phyloP scores from a whole-genome alignment of 352 stramenopile genomes.

The Globisporangium sylvaticum region DNA sequence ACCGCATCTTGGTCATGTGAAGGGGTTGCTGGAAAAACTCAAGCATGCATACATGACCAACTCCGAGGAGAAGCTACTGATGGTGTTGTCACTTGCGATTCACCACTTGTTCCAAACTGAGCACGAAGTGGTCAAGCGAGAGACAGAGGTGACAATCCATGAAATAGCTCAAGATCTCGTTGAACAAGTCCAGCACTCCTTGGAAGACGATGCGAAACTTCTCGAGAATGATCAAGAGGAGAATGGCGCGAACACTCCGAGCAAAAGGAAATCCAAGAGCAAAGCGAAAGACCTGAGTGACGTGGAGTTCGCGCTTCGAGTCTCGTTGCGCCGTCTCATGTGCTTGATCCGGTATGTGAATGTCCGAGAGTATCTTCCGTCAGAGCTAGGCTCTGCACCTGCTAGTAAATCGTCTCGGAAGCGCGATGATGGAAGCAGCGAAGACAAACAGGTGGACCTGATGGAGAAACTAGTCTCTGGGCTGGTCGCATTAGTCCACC shows the following conservation, averaged over 20 bases:
- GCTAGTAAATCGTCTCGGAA: background rate
- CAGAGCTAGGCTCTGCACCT: background rate
- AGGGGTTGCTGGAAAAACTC: conserved; percentile 68
- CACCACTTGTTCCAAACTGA: conserved; percentile 66
- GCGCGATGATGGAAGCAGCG: background rate
- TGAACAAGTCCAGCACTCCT: conserved; percentile 47
- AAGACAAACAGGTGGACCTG: conserved; percentile 8
- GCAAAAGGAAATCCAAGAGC: conserved; percentile 24
- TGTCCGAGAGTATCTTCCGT: conserved; percentile 57
- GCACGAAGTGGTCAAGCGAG: conserved; percentile 73
- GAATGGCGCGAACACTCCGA: conserved; percentile 12
- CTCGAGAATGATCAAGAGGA: conserved; percentile 14
- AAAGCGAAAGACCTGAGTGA: conserved; percentile 56
- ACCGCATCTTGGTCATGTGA: conserved; percentile 65
- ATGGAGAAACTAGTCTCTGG: conserved; percentile 35
- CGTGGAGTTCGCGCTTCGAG: conserved; percentile 63
- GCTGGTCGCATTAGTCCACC: conserved; percentile 42
- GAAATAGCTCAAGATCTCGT: conserved; percentile 68
- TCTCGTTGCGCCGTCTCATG: conserved; percentile 50
- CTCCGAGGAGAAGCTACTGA: conserved; percentile 67
- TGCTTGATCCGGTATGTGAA: conserved; percentile 63
- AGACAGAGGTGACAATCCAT: conserved; percentile 70
- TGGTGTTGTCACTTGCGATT: conserved; percentile 59
- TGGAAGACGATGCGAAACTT: conserved; percentile 53
- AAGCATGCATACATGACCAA: conserved; percentile 68